Evolutionary conservation across 176 grass and related monocot genomes (phyloP).

Genomic region (Phoenix roebelenii): DNA sequence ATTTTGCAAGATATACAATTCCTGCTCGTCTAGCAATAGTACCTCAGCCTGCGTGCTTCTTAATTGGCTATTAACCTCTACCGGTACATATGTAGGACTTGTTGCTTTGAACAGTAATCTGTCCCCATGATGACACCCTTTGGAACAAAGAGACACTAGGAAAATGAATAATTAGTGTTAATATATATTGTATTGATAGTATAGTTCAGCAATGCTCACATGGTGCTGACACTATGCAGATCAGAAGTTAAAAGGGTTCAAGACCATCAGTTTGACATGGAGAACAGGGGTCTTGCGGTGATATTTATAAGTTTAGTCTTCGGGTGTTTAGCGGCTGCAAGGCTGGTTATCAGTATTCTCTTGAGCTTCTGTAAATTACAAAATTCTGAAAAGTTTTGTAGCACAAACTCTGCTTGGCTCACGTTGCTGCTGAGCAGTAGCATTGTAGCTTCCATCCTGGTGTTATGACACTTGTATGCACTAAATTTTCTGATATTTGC

Average conservation of each 20-base stretch:
- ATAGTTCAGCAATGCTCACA: no score
- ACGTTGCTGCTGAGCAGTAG: constrained; percentile 77
- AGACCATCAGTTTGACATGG: constrained; percentile 68
- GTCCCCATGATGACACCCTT: no score
- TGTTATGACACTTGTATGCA: constrained; percentile 45
- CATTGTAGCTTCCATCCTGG: constrained; percentile 67
- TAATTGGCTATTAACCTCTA: no score
- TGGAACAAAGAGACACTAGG: no score
- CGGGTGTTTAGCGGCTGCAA: constrained; percentile 60
- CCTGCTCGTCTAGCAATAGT: no score
- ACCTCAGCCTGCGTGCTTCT: no score
- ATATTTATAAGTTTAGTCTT: constrained; percentile 82
- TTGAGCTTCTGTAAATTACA: constrained; percentile 56
- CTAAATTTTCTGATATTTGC: constrained; percentile 8
- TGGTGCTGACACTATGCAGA: constrained; percentile 24
- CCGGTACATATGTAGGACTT: no score
- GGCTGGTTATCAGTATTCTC: constrained; percentile 46
- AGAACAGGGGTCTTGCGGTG: constrained; percentile 66
- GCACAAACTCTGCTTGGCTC: constrained; percentile 57
- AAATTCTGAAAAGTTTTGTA: constrained; percentile 51
- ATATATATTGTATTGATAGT: no score
- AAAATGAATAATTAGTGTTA: no score
- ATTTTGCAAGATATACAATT: no score
- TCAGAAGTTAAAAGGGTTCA: constrained; percentile 51
- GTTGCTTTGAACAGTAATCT: no score